Conservation (phyloP, 192 early-diverging fungal genomes). For the Phycomyces blakesleeanus region DNA sequence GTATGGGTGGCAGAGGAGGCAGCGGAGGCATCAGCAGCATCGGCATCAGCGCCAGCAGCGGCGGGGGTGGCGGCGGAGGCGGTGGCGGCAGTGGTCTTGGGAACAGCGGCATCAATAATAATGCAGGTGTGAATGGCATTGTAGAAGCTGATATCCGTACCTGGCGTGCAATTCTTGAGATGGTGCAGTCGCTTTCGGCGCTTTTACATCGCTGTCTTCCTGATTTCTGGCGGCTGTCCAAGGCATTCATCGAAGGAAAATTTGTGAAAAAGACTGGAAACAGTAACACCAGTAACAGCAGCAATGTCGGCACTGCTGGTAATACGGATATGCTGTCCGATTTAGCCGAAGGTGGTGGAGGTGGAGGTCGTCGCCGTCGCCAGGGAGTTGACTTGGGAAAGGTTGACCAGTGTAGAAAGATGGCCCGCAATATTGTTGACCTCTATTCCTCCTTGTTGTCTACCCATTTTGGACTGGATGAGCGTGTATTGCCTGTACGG, state of each 20-base stretch:
- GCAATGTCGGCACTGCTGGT: not conserved
- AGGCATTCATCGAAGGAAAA: conserved; percentile 83
- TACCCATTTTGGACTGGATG: conserved; percentile 40
- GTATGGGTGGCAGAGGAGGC: no score
- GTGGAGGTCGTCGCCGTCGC: conserved; percentile 21
- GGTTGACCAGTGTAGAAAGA: conserved; percentile 60
- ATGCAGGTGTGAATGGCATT: no score
- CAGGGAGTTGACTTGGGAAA: conserved; percentile 55
- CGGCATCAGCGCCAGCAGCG: no score
- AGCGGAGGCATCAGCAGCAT: no score
- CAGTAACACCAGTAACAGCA: not conserved
- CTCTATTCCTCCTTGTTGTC: conserved; percentile 57
- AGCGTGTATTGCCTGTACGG: not conserved
- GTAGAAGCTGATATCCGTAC: conserved; percentile 49
- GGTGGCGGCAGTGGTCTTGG: no score
- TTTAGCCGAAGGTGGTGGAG: no score
- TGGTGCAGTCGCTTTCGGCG: conserved; percentile 77
- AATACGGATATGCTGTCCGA: no score
- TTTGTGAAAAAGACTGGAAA: conserved; percentile 50
- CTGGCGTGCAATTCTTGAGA: conserved; percentile 65
- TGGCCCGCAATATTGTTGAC: conserved; percentile 62
- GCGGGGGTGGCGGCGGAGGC: no score
- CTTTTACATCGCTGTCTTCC: conserved; percentile 71
- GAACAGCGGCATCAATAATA: no score
- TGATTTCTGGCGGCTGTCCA: conserved; percentile 91